phyloP scores from a whole-genome alignment of 768 basidiomycete genomes.

The Calocera viscosa region DNA sequence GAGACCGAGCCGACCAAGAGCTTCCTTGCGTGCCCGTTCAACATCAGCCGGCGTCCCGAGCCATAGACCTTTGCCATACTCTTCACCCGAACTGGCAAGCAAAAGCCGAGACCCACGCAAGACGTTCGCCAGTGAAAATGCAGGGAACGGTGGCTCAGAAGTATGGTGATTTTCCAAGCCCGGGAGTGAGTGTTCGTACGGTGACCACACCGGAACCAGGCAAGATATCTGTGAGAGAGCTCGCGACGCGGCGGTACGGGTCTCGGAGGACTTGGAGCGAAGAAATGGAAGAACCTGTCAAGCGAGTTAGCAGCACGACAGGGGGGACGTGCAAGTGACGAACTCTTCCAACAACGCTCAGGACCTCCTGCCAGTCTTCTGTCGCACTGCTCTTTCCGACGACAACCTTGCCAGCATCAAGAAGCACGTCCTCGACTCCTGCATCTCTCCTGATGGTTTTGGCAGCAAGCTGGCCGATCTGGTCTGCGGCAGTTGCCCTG shows the following conservation, averaged over 20 bases:
- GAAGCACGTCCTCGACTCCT: slow-evolving; percentile 55
- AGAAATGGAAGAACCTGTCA: slow-evolving; percentile 76
- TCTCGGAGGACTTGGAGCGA: slow-evolving; percentile 85
- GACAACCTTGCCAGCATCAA: slow-evolving; percentile 30
- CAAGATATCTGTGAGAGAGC: slow-evolving; percentile 81
- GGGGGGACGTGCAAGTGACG: slow-evolving; percentile 19
- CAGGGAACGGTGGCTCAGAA: slow-evolving; percentile 48
- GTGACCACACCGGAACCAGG: slow-evolving; percentile 65
- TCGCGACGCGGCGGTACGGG: slow-evolving; percentile 75
- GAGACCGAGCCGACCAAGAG: slow-evolving; percentile 75
- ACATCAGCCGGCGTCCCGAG: slow-evolving; percentile 69
- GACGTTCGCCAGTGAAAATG: slow-evolving; percentile 64
- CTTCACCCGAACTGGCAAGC: slow-evolving; percentile 86
- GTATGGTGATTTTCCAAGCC: slow-evolving; percentile 17
- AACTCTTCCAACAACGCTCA: slow-evolving; percentile 83
- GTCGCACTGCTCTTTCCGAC: slow-evolving; percentile 42
- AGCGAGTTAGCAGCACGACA: not conserved
- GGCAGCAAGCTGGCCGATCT: slow-evolving; percentile 81
- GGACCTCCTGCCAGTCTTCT: slow-evolving; percentile 75
- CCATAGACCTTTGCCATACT: slow-evolving; percentile 63
- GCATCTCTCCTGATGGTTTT: slow-evolving; percentile 77
- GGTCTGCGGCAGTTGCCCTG: slow-evolving; percentile 90
- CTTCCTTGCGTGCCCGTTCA: slow-evolving; percentile 75
- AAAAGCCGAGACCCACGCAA: slow-evolving; percentile 66
- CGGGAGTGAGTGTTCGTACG: slow-evolving; percentile 27